Evolutionary conservation across 768 basidiomycete genomes (phyloP).

Genomic region (Phanerodontia chrysosporium): DNA sequence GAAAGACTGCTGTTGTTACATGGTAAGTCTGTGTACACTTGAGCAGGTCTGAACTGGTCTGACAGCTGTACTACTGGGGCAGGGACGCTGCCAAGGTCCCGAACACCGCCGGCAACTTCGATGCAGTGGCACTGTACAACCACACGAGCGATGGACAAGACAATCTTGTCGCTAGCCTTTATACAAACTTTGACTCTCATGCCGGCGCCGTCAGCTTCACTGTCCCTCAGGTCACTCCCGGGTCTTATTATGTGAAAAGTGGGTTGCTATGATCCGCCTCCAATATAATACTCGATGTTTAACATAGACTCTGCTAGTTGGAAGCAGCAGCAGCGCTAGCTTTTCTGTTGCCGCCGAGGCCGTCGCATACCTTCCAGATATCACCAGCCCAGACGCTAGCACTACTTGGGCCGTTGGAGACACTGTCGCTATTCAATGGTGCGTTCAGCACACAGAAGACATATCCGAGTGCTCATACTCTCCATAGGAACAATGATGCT

Average conservation of each 20-base stretch:
- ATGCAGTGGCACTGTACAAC: background rate
- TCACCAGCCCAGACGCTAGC: background rate
- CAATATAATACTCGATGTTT: background rate
- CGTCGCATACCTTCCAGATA: background rate
- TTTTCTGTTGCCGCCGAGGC: background rate
- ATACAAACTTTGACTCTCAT: background rate
- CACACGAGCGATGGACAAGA: background rate
- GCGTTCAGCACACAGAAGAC: background rate
- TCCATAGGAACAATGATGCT: background rate
- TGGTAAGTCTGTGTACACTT: background rate
- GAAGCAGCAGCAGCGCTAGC: background rate
- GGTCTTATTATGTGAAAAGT: conserved; percentile 1
- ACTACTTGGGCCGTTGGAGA: background rate
- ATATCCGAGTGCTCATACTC: background rate
- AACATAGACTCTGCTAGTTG: background rate
- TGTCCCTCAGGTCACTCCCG: background rate
- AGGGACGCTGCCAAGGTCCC: background rate
- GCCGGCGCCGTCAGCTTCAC: background rate
- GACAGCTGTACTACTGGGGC: too few relatives aligned
- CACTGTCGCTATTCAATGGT: background rate
- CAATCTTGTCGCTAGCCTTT: background rate
- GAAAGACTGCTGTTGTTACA: background rate
- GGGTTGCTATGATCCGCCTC: background rate
- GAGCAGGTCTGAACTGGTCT: too few relatives aligned
- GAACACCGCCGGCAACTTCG: background rate